These are phyloP conservation scores for Apiospora pterosperma DNA, from an alignment of 2,329 filamentous ascomycete species.

Conservation along the genomic window DNA sequence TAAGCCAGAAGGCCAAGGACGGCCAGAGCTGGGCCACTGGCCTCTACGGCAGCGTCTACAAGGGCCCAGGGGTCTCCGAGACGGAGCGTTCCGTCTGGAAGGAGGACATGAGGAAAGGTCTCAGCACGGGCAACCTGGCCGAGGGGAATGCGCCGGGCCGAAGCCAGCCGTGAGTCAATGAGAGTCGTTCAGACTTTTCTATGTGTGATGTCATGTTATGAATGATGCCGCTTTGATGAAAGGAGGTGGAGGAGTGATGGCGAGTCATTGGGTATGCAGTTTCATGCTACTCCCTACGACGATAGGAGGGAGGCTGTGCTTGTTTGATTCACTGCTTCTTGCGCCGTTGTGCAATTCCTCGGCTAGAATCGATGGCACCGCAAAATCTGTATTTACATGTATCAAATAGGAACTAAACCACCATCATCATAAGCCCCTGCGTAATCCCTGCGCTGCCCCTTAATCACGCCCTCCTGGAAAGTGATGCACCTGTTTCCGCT, in stretches of 20 bases:
- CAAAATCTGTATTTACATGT: no score
- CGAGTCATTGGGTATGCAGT: background rate
- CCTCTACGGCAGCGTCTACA: slow-evolving; percentile 56
- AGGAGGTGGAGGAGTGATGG: background rate
- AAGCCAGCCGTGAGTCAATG: slow-evolving; percentile 26
- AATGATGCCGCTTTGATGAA: no score
- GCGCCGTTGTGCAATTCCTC: no score
- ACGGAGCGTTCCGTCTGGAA: slow-evolving; percentile 51
- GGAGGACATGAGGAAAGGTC: slow-evolving; percentile 33
- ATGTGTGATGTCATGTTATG: background rate
- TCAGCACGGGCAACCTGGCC: slow-evolving; percentile 32
- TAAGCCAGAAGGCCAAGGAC: slow-evolving; percentile 36
- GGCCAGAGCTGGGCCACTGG: slow-evolving; percentile 56
- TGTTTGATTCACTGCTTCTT: no score
- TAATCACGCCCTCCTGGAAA: background rate
- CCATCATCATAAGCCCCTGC: no score
- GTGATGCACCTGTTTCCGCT: background rate
- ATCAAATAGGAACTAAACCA: no score
- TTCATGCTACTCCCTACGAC: no score
- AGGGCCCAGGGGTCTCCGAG: slow-evolving; percentile 52
- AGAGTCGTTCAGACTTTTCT: background rate
- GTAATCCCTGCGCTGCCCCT: background rate
- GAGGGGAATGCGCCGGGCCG: slow-evolving; percentile 27
- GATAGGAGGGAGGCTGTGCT: no score
- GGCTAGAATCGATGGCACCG: no score